Evolutionary conservation across 306 rosid genomes (phyloP).

Genomic region (Inga oerstediana): DNA sequence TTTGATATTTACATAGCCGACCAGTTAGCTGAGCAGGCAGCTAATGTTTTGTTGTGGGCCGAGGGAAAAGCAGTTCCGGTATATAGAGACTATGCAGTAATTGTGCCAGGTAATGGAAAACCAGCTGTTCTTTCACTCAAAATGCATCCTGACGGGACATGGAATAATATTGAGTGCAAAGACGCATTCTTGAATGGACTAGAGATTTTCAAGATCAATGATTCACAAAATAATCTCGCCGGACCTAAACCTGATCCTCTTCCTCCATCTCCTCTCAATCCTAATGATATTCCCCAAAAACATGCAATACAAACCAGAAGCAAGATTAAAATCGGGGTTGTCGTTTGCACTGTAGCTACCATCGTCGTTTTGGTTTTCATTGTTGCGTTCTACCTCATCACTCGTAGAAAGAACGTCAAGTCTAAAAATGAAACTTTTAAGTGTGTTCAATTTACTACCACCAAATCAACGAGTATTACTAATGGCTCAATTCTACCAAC

Average conservation of each 20-base stretch:
- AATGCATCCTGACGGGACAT: background rate
- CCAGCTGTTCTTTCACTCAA: background rate
- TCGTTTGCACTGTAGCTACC: background rate
- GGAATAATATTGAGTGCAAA: accelerated
- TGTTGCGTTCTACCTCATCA: background rate
- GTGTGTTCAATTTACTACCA: too few species aligned
- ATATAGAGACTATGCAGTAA: background rate
- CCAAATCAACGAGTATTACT: too few species aligned
- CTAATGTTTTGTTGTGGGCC: background rate
- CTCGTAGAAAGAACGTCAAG: background rate
- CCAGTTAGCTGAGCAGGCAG: background rate
- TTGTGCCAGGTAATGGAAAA: background rate
- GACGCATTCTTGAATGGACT: constrained; percentile 42
- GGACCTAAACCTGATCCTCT: constrained; percentile 31
- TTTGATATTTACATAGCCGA: constrained; percentile 33
- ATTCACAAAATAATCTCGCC: background rate
- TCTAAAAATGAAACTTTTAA: background rate
- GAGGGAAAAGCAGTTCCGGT: background rate
- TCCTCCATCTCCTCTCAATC: background rate
- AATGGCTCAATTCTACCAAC: background rate
- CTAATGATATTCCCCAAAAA: background rate
- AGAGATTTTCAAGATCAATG: constrained; percentile 41
- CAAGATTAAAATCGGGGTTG: background rate
- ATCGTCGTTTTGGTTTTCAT: background rate
- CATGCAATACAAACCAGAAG: background rate